A percentile compares a stretch with the other conserved stretches of the same genome.
These are phyloP conservation scores for Aureobasidium sp. DNA, from an alignment of 2,329 filamentous ascomycete species.

Conservation along the genomic window DNA sequence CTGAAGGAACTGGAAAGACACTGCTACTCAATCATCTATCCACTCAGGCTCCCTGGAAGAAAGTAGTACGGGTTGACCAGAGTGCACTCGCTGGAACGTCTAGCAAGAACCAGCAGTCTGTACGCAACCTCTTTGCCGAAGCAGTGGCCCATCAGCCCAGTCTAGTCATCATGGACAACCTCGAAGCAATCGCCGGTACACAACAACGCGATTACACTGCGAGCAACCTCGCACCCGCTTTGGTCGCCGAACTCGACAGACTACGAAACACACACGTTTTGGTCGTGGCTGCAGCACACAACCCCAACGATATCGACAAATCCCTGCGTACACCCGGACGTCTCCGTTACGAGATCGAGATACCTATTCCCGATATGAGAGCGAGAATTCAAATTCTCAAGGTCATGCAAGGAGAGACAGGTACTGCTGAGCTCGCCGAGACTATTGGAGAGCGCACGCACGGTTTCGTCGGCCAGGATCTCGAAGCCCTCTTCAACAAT, in stretches of 20 bases:
- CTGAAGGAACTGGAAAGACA: constrained; percentile 76
- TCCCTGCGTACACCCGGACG: constrained; percentile 56
- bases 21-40: constrained; percentile 58
- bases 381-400: constrained; percentile 67
- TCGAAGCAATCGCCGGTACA: constrained; percentile 61
- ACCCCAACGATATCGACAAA: constrained; percentile 61
- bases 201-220: constrained; percentile 35
- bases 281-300: constrained; percentile 67
- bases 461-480: constrained; percentile 74
- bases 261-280: constrained; percentile 52
- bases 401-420: constrained; percentile 44
- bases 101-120: constrained; percentile 37
- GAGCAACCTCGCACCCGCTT: constrained; percentile 25
- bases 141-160: constrained; percentile 63
- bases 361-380: constrained; percentile 65
- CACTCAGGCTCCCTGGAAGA: constrained; percentile 57
- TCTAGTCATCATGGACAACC: constrained; percentile 68
- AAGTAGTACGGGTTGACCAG: constrained; percentile 52
- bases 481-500: constrained; percentile 54
- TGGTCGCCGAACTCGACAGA: constrained; percentile 48
- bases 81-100: constrained; percentile 31
- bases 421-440: constrained; percentile 43
- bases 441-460: constrained; percentile 67
- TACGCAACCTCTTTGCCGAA: constrained; percentile 61
- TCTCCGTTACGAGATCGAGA: constrained; percentile 58